Evolutionary conservation across 805 yeast species (phyloP).

Genomic region (Debaryomyces castellii): DNA sequence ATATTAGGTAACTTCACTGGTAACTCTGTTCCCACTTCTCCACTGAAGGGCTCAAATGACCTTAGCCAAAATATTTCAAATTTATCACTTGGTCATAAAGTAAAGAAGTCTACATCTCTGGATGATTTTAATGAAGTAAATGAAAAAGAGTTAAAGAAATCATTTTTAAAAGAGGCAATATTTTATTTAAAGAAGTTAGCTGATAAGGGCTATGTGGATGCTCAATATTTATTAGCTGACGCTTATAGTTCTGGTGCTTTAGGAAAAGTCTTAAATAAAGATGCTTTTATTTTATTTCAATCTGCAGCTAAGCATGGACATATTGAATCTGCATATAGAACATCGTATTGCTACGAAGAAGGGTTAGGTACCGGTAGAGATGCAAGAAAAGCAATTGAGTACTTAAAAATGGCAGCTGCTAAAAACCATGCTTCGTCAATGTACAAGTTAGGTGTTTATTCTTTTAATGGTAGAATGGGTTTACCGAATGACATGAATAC

Average conservation of each 20-base stretch:
- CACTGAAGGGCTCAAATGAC: slow-evolving; percentile 11
- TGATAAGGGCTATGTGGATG: slow-evolving; percentile 81
- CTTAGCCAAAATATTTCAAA: slow-evolving; percentile 3
- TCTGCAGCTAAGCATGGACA: slow-evolving; percentile 94
- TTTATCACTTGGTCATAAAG: slow-evolving; percentile 15
- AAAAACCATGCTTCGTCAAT: slow-evolving; percentile 96
- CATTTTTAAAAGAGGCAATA: slow-evolving; percentile 75
- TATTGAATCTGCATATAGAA: slow-evolving; percentile 85
- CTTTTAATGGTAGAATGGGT: slow-evolving; percentile 85
- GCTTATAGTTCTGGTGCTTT: slow-evolving; percentile 82
- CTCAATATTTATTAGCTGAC: slow-evolving; percentile 91
- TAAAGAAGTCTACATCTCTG: slow-evolving; percentile 17
- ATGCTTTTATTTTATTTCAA: slow-evolving; percentile 75
- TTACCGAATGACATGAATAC: slow-evolving; percentile 63
- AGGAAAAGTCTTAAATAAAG: slow-evolving; percentile 75
- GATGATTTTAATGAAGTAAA: slow-evolving; percentile 14
- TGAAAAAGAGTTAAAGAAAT: slow-evolving; percentile 41
- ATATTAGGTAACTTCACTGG: slow-evolving; percentile 7
- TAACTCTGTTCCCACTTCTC: slow-evolving; percentile 17
- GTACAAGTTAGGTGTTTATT: slow-evolving; percentile 87
- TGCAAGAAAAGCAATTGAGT: slow-evolving; percentile 80
- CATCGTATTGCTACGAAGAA: slow-evolving; percentile 88
- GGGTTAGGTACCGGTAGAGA: slow-evolving; percentile 92
- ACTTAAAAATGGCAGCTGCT: slow-evolving; percentile 80
- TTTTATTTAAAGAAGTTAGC: slow-evolving; percentile 67